These are phyloP conservation scores for Neodidymelliopsis sp. DNA, from an alignment of 2,329 filamentous ascomycete genomes.

Conservation along the genomic window DNA sequence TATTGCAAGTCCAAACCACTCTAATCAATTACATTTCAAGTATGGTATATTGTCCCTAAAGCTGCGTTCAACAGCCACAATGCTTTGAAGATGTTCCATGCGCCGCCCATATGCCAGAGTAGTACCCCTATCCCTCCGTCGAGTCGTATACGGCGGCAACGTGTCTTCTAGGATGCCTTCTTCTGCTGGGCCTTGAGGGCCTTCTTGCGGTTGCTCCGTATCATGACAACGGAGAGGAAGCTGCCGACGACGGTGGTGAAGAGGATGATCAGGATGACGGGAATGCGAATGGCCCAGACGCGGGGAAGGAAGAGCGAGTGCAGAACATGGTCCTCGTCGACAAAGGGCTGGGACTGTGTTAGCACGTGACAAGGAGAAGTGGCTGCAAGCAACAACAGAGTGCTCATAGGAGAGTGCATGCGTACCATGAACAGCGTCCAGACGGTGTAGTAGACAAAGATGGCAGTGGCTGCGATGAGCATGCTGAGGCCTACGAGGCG, in stretches of 20 bases:
- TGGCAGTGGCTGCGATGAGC: slow-evolving; percentile 74
- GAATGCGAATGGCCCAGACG: slow-evolving; percentile 98
- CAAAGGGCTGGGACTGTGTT: slow-evolving; percentile 76
- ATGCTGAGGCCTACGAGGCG: slow-evolving; percentile 80
- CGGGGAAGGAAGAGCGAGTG: slow-evolving; percentile 96
- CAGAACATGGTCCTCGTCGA: slow-evolving; percentile 91
- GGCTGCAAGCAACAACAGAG: background rate
- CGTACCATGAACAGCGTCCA: slow-evolving; percentile 97
- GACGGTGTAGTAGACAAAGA: slow-evolving; percentile 92
- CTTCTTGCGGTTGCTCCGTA: slow-evolving; percentile 98
- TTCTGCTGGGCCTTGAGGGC: slow-evolving; percentile 93
- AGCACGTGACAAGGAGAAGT: background rate
- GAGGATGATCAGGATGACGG: slow-evolving; percentile 92
- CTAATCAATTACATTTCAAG: slow-evolving; percentile 8
- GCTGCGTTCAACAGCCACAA: background rate
- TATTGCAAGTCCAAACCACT: background rate
- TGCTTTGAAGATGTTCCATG: slow-evolving; percentile 3
- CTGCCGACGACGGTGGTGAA: slow-evolving; percentile 93
- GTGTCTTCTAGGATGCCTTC: slow-evolving; percentile 65
- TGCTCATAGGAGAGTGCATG: background rate
- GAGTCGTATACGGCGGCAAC: slow-evolving; percentile 6
- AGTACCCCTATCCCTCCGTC: slow-evolving; percentile 4
- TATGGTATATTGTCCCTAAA: slow-evolving; percentile 11
- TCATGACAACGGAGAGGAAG: slow-evolving; percentile 97
- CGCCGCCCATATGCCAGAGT: slow-evolving; percentile 20